phyloP scores from a whole-genome alignment of 148 eudicot genomes.

The Cornus suecica region DNA sequence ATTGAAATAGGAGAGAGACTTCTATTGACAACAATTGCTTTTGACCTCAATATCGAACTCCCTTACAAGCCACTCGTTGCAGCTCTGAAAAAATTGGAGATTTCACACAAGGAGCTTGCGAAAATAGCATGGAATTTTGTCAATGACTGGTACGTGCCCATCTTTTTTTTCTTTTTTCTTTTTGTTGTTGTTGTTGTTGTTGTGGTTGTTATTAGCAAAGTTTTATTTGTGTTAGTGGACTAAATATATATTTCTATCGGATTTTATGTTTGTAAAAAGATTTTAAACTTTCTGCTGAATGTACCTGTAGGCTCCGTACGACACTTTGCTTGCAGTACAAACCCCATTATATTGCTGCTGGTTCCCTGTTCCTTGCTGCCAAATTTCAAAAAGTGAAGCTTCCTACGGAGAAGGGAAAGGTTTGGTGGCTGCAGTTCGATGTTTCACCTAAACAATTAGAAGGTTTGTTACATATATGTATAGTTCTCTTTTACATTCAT shows the following conservation, averaged over 20 bases:
- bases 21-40: conserved; percentile 53
- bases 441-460: conserved; percentile 60
- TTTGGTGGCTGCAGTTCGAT: conserved; percentile 85
- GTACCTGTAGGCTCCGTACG: conserved; percentile 53
- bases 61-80: conserved; percentile 73
- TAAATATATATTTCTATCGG: neutral
- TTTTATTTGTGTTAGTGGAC: neutral
- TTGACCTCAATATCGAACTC: conserved; percentile 63
- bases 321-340: conserved; percentile 79
- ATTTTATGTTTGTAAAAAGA: neutral
- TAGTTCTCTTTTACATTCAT: neutral
- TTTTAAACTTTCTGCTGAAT: conserved; percentile 8
- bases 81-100: conserved; percentile 56
- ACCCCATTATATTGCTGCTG: conserved; percentile 81
- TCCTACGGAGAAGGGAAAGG: conserved; percentile 47
- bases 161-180: conserved; percentile 8
- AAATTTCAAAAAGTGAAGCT: conserved; percentile 51
- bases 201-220: neutral
- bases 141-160: conserved; percentile 55
- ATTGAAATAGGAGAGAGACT: conserved; percentile 57
- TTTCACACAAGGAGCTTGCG: conserved; percentile 56
- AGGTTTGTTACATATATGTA: conserved; percentile 37
- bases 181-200: no score
- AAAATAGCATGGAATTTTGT: conserved; percentile 82
- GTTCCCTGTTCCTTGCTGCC: conserved; percentile 67